A percentile compares a stretch with the other conserved stretches of the same genome.
These are phyloP conservation scores for Wickerhamomyces bovis DNA, from an alignment of 805 yeast genomes.

Conservation along the genomic window DNA sequence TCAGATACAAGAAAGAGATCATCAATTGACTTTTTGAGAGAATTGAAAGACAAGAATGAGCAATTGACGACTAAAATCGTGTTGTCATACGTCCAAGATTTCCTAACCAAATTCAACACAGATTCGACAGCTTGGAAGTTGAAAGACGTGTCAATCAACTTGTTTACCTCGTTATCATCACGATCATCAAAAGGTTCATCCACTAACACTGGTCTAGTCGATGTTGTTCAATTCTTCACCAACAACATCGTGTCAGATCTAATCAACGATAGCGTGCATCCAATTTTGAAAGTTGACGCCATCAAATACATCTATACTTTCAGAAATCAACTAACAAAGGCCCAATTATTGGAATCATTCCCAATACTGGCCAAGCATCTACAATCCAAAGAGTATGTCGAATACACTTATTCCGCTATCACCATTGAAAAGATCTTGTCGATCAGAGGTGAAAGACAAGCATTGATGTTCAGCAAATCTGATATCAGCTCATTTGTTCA, in stretches of 20 bases:
- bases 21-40: slow-evolving; percentile 87
- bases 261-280: slow-evolving; percentile 49
- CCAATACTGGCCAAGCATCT: slow-evolving; percentile 74
- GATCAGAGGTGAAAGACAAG: slow-evolving; percentile 53
- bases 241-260: slow-evolving; percentile 80
- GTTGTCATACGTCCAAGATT: slow-evolving; percentile 62
- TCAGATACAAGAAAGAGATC: slow-evolving; percentile 88
- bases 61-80: slow-evolving; percentile 68
- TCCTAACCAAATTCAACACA: slow-evolving; percentile 45
- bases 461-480: slow-evolving; percentile 58
- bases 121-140: slow-evolving; percentile 63
- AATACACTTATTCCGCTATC: slow-evolving; percentile 88
- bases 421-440: slow-evolving; percentile 86
- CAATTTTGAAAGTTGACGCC: slow-evolving; percentile 86
- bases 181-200: slow-evolving; percentile 89
- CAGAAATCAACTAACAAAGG: slow-evolving; percentile 88
- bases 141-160: slow-evolving; percentile 80
- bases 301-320: slow-evolving; percentile 85
- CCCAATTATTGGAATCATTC: slow-evolving; percentile 70
- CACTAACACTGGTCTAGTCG: slow-evolving; percentile 80
- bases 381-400: slow-evolving; percentile 62
- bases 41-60: slow-evolving; percentile 75
- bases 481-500: slow-evolving; percentile 65
- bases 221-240: slow-evolving; percentile 81
- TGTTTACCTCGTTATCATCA: slow-evolving; percentile 85